Evolutionary conservation across 1,139 yeast species (phyloP).

Genomic region (Yamadazyma jaroonii): DNA sequence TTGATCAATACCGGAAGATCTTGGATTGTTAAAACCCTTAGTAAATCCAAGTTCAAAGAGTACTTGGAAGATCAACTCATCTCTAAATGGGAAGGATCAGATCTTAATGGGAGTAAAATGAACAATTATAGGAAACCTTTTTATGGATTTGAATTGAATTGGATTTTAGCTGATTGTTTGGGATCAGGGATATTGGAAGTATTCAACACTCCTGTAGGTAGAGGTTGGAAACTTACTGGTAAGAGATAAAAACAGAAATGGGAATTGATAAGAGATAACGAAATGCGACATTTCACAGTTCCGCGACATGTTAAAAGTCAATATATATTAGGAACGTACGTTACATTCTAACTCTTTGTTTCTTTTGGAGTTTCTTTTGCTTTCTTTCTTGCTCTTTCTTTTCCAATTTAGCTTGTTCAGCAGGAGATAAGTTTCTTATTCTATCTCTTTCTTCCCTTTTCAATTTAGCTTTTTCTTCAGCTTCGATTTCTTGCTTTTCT

Average conservation of each 20-base stretch:
- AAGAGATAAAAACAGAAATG: constrained; percentile 22
- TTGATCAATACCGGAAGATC: constrained; percentile 44
- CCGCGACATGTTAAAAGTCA: neutral
- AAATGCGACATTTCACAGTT: too few relatives aligned
- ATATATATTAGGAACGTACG: neutral
- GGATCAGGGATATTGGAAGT: constrained; percentile 73
- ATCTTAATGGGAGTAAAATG: constrained; percentile 29
- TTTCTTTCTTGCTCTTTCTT: constrained; percentile 54
- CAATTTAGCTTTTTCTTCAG: constrained; percentile 66
- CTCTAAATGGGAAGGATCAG: constrained; percentile 48
- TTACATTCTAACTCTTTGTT: constrained; percentile 40
- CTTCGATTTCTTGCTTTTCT: constrained; percentile 63
- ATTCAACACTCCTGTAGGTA: constrained; percentile 66
- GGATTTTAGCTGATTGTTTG: constrained; percentile 63
- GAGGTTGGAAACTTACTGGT: constrained; percentile 65
- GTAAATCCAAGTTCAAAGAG: constrained; percentile 49
- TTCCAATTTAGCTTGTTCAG: constrained; percentile 72
- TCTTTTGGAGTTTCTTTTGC: constrained; percentile 41
- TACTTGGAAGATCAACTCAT: constrained; percentile 47
- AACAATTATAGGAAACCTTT: constrained; percentile 53
- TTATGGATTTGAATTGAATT: constrained; percentile 56
- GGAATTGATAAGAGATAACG: too few relatives aligned
- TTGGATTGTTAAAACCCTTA: constrained; percentile 49
- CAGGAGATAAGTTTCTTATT: constrained; percentile 58
- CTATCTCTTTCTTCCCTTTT: constrained; percentile 60